These are phyloP conservation scores for Echium plantagineum DNA, from an alignment of 257 asterid species.

Conservation along the genomic window DNA sequence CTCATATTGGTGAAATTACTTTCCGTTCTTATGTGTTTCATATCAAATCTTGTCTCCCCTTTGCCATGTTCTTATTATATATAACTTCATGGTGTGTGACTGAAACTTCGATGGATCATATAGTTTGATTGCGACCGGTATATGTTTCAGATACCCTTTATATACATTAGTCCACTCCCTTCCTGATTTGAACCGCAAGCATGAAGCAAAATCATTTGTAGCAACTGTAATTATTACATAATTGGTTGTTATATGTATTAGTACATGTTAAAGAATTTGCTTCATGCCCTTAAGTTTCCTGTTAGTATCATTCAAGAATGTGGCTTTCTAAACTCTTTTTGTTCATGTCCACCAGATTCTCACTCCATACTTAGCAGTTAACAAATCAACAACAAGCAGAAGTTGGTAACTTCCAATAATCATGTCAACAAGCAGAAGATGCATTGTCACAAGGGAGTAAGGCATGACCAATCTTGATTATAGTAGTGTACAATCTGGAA, in stretches of 20 bases:
- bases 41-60: no score
- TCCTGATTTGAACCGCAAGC: slow-evolving; percentile 38
- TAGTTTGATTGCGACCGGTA: slow-evolving; percentile 40
- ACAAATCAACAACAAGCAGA: slow-evolving; percentile 43
- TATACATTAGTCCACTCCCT: slow-evolving; percentile 34
- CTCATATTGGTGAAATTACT: slow-evolving; percentile 30
- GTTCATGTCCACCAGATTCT: slow-evolving; percentile 39
- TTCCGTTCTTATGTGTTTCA: no score
- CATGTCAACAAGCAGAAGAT: slow-evolving; percentile 90
- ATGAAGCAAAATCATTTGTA: slow-evolving; percentile 38
- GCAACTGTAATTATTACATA: slow-evolving; percentile 14
- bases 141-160: slow-evolving; percentile 35
- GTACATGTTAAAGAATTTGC: background rate
- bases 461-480: no score
- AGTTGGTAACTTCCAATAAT: slow-evolving; percentile 37
- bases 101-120: slow-evolving; percentile 12
- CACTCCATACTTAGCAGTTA: slow-evolving; percentile 53
- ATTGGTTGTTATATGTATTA: background rate
- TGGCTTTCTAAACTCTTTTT: background rate
- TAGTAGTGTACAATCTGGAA: no score
- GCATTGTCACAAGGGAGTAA: slow-evolving; percentile 90
- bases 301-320: background rate
- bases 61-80: no score
- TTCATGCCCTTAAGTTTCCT: background rate
- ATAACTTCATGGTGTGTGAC: slow-evolving; percentile 5